phyloP scores from a whole-genome alignment of 768 basidiomycete genomes.

The Glaciozyma martinii region DNA sequence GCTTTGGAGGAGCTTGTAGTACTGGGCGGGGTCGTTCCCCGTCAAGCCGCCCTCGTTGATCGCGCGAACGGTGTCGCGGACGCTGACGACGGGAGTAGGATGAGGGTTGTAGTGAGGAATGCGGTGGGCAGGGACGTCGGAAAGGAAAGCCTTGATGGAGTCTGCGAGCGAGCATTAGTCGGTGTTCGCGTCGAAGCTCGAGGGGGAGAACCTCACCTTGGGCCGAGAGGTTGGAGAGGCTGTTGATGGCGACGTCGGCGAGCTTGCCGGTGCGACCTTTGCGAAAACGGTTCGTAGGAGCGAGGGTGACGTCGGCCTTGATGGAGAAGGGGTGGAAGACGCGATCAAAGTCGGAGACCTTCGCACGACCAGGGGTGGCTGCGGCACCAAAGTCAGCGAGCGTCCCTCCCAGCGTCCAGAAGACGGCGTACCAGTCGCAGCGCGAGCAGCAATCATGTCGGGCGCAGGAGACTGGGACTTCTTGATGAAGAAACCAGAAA shows the following conservation, averaged over 20 bases:
- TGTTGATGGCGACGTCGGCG: constrained; percentile 7
- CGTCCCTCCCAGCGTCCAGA: not conserved
- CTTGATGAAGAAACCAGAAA: constrained; percentile 72
- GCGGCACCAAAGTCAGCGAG: constrained; percentile 3
- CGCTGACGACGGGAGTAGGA: constrained; percentile 31
- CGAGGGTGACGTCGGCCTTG: constrained; percentile 46
- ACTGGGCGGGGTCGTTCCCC: constrained; percentile 58
- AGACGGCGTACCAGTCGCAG: not conserved
- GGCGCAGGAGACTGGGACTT: constrained; percentile 42
- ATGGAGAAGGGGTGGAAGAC: constrained; percentile 69
- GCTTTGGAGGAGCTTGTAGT: constrained; percentile 51
- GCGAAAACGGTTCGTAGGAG: constrained; percentile 63
- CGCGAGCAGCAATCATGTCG: constrained; percentile 18
- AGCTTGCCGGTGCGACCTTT: not conserved
- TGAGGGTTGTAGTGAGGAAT: constrained; percentile 21
- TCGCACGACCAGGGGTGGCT: not conserved
- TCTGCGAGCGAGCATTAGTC: not conserved
- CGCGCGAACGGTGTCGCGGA: constrained; percentile 51
- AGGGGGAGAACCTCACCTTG: constrained; percentile 8
- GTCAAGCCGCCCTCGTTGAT: constrained; percentile 69
- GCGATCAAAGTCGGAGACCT: constrained; percentile 54
- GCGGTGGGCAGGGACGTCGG: constrained; percentile 10
- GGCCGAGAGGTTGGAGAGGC: not conserved
- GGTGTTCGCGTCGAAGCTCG: not conserved
- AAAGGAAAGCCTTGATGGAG: constrained; percentile 22